Base-by-base conservation (phyloP, 768 basidiomycete genomes). In the Pleurotus cornucopiae region DNA sequence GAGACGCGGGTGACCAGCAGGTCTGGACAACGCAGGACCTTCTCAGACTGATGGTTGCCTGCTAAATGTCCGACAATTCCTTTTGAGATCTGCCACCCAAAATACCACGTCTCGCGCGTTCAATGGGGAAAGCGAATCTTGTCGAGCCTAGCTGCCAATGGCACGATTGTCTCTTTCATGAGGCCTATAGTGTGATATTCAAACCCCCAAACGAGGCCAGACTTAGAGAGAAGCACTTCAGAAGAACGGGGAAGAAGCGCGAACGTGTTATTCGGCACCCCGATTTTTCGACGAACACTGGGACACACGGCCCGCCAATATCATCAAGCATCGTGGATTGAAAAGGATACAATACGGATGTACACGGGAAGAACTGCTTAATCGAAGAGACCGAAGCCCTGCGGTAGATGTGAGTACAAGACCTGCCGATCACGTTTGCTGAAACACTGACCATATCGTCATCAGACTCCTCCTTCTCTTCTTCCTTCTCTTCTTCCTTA, bases 381-480 rank as follows among this genome's bases (percentile, higher is more conserved):
- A 74, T 94, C 93, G 76, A 96, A 96, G 57, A 96, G 82, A 77
- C 94, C 92, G 71, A 96, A 92, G 80, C 94, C 94, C 92, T 90
- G 64, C 0, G 64, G 34, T 41, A 62, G 56, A 65, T 63, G 66
- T 67, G 60, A 61, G 57, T 68, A 46, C 63, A 54, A 30, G 37
- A 49, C 6, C 25, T 26, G 20, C 5, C 25, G 26, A 25, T 16
- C 26, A n/a, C 14, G 9, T 34, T 34, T 13, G 20, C 30, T 14
- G 25, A 25, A 45, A 47, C 49, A 73, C 86, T 62, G 68, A 90
- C 90, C 90, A 94, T 91, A 71, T 93, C 92, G 13, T 88, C 92
- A 61, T 92, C 91, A 47, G 88, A 89, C 66, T 89, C 88, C 65
- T 91, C 89, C 69, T 92, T 84, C 74, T 92, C 84, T 66, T 91